A percentile compares a stretch with the other conserved stretches of the same genome.
These are phyloP conservation scores for Davidsoniella eucalypti DNA, from an alignment of 2,329 filamentous ascomycete species.

Conservation along the genomic window DNA sequence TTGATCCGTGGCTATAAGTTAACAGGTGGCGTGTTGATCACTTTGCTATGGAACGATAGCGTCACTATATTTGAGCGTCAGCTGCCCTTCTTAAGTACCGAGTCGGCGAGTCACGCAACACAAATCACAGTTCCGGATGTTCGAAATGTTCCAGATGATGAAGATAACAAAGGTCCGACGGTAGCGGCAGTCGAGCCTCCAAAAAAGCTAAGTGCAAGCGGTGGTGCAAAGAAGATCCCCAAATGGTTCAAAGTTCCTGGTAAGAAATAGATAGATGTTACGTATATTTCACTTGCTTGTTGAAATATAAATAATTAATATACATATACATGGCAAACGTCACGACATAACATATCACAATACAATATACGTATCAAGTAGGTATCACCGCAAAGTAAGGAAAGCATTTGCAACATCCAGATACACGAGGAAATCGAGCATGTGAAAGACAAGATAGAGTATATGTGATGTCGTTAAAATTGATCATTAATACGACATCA, in stretches of 20 bases:
- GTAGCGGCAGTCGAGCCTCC: constrained; percentile 14
- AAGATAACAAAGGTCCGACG: constrained; percentile 20
- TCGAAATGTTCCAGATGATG: constrained; percentile 23
- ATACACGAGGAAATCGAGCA: no score
- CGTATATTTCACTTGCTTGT: not conserved
- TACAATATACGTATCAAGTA: not conserved
- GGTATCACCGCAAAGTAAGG: no score
- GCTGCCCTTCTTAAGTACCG: constrained; percentile 39
- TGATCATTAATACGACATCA: constrained; percentile 5
- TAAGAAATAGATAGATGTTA: constrained; percentile 40
- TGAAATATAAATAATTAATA: not conserved
- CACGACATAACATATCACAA: not conserved
- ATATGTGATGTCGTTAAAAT: not conserved
- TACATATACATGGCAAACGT: not conserved
- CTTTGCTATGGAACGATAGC: constrained; percentile 54
- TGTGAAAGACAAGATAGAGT: not conserved
- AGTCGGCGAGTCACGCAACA: constrained; percentile 44
- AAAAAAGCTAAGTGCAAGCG: constrained; percentile 21
- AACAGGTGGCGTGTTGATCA: constrained; percentile 48
- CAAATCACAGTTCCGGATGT: constrained; percentile 49
- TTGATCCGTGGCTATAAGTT: constrained; percentile 63
- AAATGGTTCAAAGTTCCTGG: constrained; percentile 58
- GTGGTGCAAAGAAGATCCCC: constrained; percentile 34
- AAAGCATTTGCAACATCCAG: no score
- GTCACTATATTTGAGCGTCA: constrained; percentile 40